Evolutionary conservation across 2,329 filamentous ascomycete species (phyloP).

Genomic region (Fusarium neocosmosporiellum): DNA sequence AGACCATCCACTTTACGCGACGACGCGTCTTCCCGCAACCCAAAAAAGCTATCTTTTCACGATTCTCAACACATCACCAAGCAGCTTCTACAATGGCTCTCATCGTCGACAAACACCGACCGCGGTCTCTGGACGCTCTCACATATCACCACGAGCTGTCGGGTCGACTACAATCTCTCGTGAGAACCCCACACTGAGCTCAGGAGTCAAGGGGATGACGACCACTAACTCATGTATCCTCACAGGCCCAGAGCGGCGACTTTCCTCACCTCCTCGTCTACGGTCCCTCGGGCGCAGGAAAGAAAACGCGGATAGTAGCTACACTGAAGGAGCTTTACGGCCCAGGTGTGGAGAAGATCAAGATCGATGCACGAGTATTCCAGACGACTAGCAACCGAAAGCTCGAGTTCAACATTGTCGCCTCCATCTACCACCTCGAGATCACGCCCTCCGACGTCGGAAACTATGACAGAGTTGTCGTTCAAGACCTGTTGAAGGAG

Average conservation of each 20-base stretch:
- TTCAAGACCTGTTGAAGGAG: conserved; percentile 96
- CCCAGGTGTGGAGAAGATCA: conserved; percentile 98
- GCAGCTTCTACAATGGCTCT: conserved; percentile 66
- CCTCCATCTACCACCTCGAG: conserved; percentile 96
- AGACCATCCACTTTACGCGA: conserved; percentile 53
- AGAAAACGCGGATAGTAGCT: conserved; percentile 96
- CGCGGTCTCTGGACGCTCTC: conserved; percentile 79
- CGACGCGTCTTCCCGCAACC: conserved; percentile 47
- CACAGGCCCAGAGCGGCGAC: conserved; percentile 92
- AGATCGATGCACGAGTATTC: conserved; percentile 97
- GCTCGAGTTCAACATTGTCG: conserved; percentile 98
- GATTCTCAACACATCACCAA: conserved; percentile 23
- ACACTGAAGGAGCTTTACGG: conserved; percentile 96
- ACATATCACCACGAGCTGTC: conserved; percentile 93
- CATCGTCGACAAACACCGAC: conserved; percentile 78
- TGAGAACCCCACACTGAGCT: conserved; percentile 68
- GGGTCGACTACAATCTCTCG: conserved; percentile 84
- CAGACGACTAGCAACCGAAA: conserved; percentile 96
- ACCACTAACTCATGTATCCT: conserved; percentile 13
- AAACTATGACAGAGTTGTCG: conserved; percentile 93
- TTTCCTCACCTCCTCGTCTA: conserved; percentile 98
- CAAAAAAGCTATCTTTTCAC: conserved; percentile 35
- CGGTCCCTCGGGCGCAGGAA: conserved; percentile 94
- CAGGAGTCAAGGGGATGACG: background rate
- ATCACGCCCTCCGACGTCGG: conserved; percentile 98